phyloP scores from a whole-genome alignment of 1,284 basidiomycete genomes.

The Abortiporus biennis region DNA sequence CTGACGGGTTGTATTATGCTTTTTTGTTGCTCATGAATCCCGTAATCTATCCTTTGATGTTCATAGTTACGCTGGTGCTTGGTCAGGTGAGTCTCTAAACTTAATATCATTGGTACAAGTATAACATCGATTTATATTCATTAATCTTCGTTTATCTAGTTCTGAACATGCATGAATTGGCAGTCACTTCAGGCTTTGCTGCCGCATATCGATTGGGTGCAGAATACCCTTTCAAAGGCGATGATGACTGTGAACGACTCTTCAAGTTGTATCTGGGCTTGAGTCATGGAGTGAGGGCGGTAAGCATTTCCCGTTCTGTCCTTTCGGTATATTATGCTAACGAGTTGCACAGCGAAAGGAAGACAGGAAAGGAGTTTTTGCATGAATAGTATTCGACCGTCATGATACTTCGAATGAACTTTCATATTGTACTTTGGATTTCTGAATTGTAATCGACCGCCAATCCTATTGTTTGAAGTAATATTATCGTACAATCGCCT shows the following conservation, averaged over 20 bases:
- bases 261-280: conserved; percentile 42
- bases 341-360: conserved; percentile 15
- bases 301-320: conserved; percentile 15
- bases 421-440: too few relatives aligned
- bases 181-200: conserved; percentile 51
- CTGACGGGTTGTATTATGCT: conserved; percentile 16
- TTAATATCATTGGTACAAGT: conserved; percentile 4
- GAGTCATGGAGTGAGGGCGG: conserved; percentile 29
- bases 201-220: conserved; percentile 56
- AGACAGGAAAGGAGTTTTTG: conserved; percentile 25
- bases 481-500: too few relatives aligned
- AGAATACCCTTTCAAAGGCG: conserved; percentile 37
- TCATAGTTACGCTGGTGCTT: conserved; percentile 31
- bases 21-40: conserved; percentile 16
- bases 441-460: too few relatives aligned
- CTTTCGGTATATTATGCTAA: too few relatives aligned
- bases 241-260: conserved; percentile 36
- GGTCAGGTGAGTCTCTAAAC: conserved; percentile 24
- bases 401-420: too few relatives aligned
- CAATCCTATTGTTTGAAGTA: too few relatives aligned
- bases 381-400: conserved; percentile 2
- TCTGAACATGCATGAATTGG: conserved; percentile 54
- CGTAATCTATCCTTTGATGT: background rate
- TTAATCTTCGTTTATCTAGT: conserved; percentile 14
- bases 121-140: conserved; percentile 4